Evolutionary conservation across 169 alveolate species (phyloP).

Genomic region (Cryptosporidium parvum): DNA sequence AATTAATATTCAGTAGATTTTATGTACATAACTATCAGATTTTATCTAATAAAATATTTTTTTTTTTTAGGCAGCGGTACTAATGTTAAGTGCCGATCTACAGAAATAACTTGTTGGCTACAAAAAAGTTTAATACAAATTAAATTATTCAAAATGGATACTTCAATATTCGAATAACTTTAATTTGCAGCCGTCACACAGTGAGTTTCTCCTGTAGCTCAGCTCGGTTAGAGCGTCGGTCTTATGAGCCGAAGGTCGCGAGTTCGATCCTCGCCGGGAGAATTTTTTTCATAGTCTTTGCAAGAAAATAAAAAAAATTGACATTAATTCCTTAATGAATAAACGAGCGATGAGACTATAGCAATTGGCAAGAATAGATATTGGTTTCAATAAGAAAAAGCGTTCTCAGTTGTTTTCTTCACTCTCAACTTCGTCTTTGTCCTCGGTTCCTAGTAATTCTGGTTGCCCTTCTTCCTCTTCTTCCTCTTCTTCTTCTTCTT

Average conservation of each 20-base stretch:
- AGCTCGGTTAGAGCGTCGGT: slow-evolving; percentile 86
- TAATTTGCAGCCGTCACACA: neutral
- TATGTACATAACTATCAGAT: no score
- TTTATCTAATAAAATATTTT: no score
- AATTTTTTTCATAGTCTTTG: slow-evolving; percentile 24
- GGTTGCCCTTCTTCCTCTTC: slow-evolving; percentile 3
- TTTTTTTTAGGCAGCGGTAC: neutral
- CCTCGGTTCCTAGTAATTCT: neutral
- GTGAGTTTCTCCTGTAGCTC: slow-evolving; percentile 83
- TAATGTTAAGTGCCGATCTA: neutral
- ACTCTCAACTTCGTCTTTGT: neutral
- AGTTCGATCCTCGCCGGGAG: slow-evolving; percentile 87
- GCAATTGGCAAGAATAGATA: neutral
- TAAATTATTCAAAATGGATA: no score
- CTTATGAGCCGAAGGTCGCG: slow-evolving; percentile 87
- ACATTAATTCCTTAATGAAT: no score
- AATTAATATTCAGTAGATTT: neutral
- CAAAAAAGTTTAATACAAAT: no score
- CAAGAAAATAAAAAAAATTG: no score
- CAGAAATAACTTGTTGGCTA: neutral
- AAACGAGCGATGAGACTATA: neutral
- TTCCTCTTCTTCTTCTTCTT: slow-evolving; percentile 1
- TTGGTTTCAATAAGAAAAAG: neutral
- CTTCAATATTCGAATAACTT: neutral
- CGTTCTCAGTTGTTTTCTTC: neutral